These are phyloP conservation scores for Sporothrix humicola DNA, from an alignment of 2,329 filamentous ascomycete species.

Conservation along the genomic window DNA sequence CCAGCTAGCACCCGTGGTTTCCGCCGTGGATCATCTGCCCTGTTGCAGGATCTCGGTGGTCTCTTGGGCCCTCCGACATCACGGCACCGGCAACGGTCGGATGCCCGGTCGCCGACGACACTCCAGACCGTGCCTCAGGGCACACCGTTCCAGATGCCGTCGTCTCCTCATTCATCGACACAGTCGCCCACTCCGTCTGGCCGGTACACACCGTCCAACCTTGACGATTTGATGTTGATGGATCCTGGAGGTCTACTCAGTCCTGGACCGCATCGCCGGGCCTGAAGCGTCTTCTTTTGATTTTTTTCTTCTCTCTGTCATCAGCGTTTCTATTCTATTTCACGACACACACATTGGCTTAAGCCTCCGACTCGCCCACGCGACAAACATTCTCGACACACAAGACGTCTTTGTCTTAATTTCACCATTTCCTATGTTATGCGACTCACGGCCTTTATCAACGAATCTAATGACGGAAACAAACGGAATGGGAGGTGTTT, in stretches of 20 bases:
- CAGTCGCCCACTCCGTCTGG: not conserved
- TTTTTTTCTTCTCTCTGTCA: not conserved
- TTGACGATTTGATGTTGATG: slow-evolving; percentile 35
- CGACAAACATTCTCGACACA: not conserved
- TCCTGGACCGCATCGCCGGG: not conserved
- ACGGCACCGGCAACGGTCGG: slow-evolving; percentile 18
- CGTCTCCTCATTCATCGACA: slow-evolving; percentile 10
- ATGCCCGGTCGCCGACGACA: slow-evolving; percentile 19
- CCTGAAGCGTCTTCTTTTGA: not conserved
- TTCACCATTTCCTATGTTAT: not conserved
- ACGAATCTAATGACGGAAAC: not conserved
- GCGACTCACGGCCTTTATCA: not conserved
- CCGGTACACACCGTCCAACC: not conserved
- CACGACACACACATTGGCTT: not conserved
- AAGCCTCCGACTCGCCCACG: not conserved
- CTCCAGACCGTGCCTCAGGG: slow-evolving; percentile 53
- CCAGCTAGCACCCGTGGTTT: slow-evolving; percentile 53
- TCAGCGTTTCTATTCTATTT: not conserved
- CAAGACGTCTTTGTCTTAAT: not conserved
- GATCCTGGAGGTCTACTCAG: slow-evolving; percentile 37
- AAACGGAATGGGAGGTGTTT: not conserved
- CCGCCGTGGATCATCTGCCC: slow-evolving; percentile 60
- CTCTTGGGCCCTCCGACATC: slow-evolving; percentile 51
- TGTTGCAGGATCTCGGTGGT: slow-evolving; percentile 65
- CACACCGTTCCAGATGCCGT: slow-evolving; percentile 17